phyloP scores from a whole-genome alignment of 495 filamentous ascomycete species.

The Tuber aestivum region DNA sequence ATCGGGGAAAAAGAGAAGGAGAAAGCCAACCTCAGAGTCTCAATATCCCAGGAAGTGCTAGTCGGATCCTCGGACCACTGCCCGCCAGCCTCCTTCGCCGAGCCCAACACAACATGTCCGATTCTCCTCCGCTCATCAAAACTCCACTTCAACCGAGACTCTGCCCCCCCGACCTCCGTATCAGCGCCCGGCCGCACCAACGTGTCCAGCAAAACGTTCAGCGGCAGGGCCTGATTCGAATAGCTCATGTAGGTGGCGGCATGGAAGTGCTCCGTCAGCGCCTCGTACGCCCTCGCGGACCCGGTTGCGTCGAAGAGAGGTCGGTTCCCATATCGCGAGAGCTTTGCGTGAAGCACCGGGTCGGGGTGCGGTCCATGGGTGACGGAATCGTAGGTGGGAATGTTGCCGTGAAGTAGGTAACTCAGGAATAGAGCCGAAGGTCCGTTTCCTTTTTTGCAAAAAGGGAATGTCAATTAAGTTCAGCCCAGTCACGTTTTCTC shows the following conservation, averaged over 20 bases:
- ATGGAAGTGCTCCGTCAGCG: slow-evolving; percentile 57
- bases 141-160: slow-evolving; percentile 56
- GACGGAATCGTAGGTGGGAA: slow-evolving; percentile 54
- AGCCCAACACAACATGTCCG: slow-evolving; percentile 55
- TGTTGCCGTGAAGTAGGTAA: slow-evolving; percentile 61
- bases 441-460: slow-evolving; percentile 50
- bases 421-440: slow-evolving; percentile 63
- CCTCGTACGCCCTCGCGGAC: slow-evolving; percentile 37
- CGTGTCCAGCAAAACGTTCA: slow-evolving; percentile 61
- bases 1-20: not conserved
- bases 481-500: not conserved
- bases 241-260: slow-evolving; percentile 56
- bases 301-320: slow-evolving; percentile 47
- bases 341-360: slow-evolving; percentile 54
- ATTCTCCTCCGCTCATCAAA: slow-evolving; percentile 51
- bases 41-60: slow-evolving; percentile 54
- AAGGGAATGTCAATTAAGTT: slow-evolving; percentile 9
- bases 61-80: slow-evolving; percentile 60
- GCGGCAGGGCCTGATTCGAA: slow-evolving; percentile 59
- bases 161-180: slow-evolving; percentile 50
- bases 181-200: slow-evolving; percentile 61
- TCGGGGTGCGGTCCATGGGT: slow-evolving; percentile 55
- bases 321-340: slow-evolving; percentile 46
- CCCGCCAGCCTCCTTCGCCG: slow-evolving; percentile 53
- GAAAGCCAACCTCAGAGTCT: slow-evolving; percentile 47